Percentiles rank a stretch among this genome's conserved stretches.
phyloP scores from a whole-genome alignment of 73 alveolate genomes.

The Tetrahymena borealis region DNA sequence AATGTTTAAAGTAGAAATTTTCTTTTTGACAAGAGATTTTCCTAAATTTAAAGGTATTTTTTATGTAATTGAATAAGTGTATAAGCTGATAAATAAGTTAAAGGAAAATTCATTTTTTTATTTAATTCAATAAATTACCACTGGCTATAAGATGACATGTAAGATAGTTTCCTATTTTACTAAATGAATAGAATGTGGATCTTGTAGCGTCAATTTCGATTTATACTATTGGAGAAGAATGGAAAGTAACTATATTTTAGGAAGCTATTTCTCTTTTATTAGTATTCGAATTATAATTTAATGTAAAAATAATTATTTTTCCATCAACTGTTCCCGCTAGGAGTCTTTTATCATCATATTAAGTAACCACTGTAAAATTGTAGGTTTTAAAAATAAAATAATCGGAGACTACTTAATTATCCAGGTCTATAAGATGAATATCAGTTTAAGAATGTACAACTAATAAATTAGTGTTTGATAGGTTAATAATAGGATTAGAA shows the following conservation, averaged over 20 bases:
- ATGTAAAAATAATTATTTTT: background rate
- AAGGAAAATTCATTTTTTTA: too few species aligned
- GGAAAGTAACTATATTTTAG: background rate
- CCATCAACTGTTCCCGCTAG: background rate
- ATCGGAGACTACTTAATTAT: background rate
- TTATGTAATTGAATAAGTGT: too few species aligned
- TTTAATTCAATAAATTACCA: background rate
- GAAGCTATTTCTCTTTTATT: background rate
- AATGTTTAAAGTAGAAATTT: background rate
- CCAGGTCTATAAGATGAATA: background rate
- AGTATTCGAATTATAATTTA: background rate
- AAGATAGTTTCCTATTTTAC: background rate
- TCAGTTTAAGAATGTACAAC: background rate
- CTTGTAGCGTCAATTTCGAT: background rate
- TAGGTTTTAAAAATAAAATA: background rate
- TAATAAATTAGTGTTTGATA: background rate
- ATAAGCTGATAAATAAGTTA: too few species aligned
- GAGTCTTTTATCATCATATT: background rate
- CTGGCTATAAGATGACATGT: background rate
- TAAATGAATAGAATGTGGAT: background rate
- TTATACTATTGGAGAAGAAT: background rate
- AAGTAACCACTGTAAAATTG: background rate
- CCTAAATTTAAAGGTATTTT: background rate
- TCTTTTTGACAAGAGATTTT: background rate
- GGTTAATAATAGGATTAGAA: background rate